Evolutionary conservation across 2,329 filamentous ascomycete genomes (phyloP).

Genomic region (Trichophyton benhamiae): DNA sequence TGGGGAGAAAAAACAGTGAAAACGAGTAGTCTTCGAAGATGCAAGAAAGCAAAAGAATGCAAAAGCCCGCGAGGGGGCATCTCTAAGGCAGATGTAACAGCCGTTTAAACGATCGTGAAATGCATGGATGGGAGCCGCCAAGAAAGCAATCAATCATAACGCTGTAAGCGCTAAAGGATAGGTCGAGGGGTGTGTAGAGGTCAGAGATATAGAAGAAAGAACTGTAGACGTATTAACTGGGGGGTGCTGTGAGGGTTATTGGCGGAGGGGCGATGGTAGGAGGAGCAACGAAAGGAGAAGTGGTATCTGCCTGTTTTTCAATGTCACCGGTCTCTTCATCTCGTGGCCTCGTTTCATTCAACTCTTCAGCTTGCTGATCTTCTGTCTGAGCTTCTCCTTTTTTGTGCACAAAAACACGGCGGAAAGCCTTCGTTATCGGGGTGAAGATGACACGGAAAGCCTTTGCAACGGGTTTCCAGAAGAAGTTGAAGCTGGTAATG

Average conservation of each 20-base stretch:
- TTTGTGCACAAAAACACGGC: slow-evolving; percentile 14
- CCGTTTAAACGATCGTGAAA: neutral
- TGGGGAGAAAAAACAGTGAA: neutral
- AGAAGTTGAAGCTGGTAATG: slow-evolving; percentile 41
- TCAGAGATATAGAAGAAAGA: neutral
- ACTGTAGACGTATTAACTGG: slow-evolving; percentile 13
- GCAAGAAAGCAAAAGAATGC: neutral
- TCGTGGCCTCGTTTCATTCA: slow-evolving; percentile 11
- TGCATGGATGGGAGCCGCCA: neutral
- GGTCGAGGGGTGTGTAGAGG: neutral
- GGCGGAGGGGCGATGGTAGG: slow-evolving; percentile 20
- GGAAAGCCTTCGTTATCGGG: slow-evolving; percentile 19
- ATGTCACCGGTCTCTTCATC: slow-evolving; percentile 11
- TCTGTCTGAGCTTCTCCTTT: slow-evolving; percentile 6
- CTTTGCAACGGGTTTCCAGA: slow-evolving; percentile 33
- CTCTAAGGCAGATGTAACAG: neutral
- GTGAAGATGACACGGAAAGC: slow-evolving; percentile 20
- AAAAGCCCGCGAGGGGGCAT: neutral
- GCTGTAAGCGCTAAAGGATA: neutral
- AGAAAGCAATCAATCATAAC: neutral
- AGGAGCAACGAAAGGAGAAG: slow-evolving; percentile 25
- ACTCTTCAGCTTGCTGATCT: slow-evolving; percentile 9
- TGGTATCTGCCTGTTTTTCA: slow-evolving; percentile 8
- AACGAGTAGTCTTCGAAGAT: neutral
- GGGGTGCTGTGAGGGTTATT: slow-evolving; percentile 30